Percentiles rank a stretch among this genome's conserved stretches.
Evolutionary conservation across 2,329 filamentous ascomycete genomes (phyloP).

Genomic region (Nigrograna mackinnonii): DNA sequence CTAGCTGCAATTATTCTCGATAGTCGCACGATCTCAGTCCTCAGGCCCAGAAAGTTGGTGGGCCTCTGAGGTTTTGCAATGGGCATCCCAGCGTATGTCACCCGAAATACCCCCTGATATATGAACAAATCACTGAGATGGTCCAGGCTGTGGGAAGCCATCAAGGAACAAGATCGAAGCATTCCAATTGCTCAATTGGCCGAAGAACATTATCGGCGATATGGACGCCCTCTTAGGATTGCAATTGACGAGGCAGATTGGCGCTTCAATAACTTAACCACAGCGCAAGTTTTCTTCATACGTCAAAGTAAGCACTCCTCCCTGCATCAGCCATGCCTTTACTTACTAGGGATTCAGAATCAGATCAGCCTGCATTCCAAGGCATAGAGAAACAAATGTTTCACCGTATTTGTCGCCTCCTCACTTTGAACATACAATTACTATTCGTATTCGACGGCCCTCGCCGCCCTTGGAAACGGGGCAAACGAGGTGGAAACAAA

Average conservation of each 20-base stretch:
- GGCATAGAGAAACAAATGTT: slow-evolving; percentile 48
- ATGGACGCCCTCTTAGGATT: slow-evolving; percentile 42
- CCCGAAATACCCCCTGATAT: too few relatives aligned
- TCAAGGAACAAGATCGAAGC: slow-evolving; percentile 39
- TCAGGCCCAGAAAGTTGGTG: too few relatives aligned
- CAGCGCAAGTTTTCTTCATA: slow-evolving; percentile 36
- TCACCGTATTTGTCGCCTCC: slow-evolving; percentile 48
- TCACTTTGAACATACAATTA: slow-evolving; percentile 54
- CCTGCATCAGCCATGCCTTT: neutral
- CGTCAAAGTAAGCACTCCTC: slow-evolving; percentile 30
- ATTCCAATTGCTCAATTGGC: slow-evolving; percentile 41
- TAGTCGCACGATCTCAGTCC: too few relatives aligned
- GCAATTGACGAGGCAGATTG: slow-evolving; percentile 50
- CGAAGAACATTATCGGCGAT: slow-evolving; percentile 36
- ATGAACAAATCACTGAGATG: too few relatives aligned
- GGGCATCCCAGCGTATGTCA: too few relatives aligned
- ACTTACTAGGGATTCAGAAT: slow-evolving; percentile 14
- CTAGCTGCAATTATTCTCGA: too few relatives aligned
- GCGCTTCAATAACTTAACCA: slow-evolving; percentile 48
- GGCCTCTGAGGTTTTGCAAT: too few relatives aligned
- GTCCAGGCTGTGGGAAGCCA: slow-evolving; percentile 41
- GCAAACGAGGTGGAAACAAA: slow-evolving; percentile 26
- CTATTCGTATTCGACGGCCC: slow-evolving; percentile 61
- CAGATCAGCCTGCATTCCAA: slow-evolving; percentile 37
- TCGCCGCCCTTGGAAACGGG: slow-evolving; percentile 44